A percentile compares a stretch with the other conserved stretches of the same genome.
Conservation (phyloP, 2,329 filamentous ascomycete species). For the Neonectria neomacrospora region DNA sequence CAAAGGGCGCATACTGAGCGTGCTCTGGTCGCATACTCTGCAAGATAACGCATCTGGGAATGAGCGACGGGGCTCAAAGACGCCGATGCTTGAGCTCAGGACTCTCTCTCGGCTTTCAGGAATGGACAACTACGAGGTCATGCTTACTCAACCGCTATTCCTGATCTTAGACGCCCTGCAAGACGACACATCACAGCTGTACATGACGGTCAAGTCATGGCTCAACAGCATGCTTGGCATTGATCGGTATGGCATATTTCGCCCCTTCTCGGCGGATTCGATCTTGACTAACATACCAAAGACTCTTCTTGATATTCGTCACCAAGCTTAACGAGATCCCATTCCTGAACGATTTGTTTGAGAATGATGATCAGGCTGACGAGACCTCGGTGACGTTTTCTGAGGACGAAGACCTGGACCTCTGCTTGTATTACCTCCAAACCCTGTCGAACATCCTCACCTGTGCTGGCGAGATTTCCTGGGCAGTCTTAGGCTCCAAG, state of each 20-base stretch:
- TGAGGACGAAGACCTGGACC: slow-evolving; percentile 75
- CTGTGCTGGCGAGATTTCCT: slow-evolving; percentile 73
- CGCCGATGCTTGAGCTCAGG: slow-evolving; percentile 51
- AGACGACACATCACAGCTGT: slow-evolving; percentile 78
- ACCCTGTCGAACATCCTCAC: slow-evolving; percentile 79
- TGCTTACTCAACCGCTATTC: slow-evolving; percentile 84
- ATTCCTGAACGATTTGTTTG: slow-evolving; percentile 55
- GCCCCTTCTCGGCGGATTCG: neutral
- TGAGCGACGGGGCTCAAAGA: slow-evolving; percentile 63
- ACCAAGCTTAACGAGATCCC: slow-evolving; percentile 66
- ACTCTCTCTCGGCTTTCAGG: slow-evolving; percentile 60
- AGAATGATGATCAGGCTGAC: slow-evolving; percentile 32
- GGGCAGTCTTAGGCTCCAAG: slow-evolving; percentile 76
- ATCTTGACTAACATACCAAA: slow-evolving; percentile 45
- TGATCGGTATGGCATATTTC: slow-evolving; percentile 63
- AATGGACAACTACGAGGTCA: slow-evolving; percentile 72
- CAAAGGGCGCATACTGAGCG: slow-evolving; percentile 74
- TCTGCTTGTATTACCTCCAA: slow-evolving; percentile 81
- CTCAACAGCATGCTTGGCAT: slow-evolving; percentile 74
- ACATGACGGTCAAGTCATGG: slow-evolving; percentile 84
- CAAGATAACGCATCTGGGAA: slow-evolving; percentile 64
- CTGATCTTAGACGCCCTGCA: slow-evolving; percentile 81
- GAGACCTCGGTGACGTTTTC: slow-evolving; percentile 47
- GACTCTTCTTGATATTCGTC: slow-evolving; percentile 70
- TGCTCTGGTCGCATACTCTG: slow-evolving; percentile 84